A percentile compares a stretch with the other conserved stretches of the same genome.
These are phyloP conservation scores for Neurospora sp. DNA, from an alignment of 495 filamentous ascomycete genomes.

Conservation along the genomic window DNA sequence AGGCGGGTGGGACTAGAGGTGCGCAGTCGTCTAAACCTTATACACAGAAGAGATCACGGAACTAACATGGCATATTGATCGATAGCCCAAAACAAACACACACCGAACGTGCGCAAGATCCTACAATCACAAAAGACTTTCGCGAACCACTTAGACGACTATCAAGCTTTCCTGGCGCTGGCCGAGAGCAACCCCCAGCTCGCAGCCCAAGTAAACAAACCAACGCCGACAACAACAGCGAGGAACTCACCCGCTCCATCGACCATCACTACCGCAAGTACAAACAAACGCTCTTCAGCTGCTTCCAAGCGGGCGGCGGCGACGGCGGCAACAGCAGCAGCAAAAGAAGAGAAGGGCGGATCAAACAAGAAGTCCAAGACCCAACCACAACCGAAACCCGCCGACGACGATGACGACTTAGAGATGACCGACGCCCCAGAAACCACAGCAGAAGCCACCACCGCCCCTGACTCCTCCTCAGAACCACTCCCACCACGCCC, in stretches of 20 bases:
- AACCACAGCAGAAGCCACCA: constrained; percentile 13
- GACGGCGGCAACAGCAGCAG: constrained; percentile 9
- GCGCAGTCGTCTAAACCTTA: not conserved
- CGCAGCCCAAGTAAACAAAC: constrained; percentile 13
- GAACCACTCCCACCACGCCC: not conserved
- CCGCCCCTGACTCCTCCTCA: not conserved
- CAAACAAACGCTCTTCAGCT: constrained; percentile 15
- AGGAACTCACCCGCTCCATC: constrained; percentile 15
- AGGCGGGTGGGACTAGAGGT: constrained; percentile 17
- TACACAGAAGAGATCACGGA: not conserved
- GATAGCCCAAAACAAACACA: constrained; percentile 46
- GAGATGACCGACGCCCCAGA: constrained; percentile 26
- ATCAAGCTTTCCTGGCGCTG: constrained; percentile 57
- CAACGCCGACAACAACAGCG: constrained; percentile 9
- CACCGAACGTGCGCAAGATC: constrained; percentile 78
- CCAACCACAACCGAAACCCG: constrained; percentile 12
- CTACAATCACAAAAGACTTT: constrained; percentile 89
- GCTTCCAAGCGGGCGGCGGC: constrained; percentile 10
- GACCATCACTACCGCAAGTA: not conserved
- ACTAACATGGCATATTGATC: not conserved
- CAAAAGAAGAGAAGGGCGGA: constrained; percentile 14
- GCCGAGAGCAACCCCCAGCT: constrained; percentile 28
- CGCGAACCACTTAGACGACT: constrained; percentile 82
- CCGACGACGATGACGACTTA: constrained; percentile 21
- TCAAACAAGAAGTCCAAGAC: constrained; percentile 11